Evolutionary conservation across 768 basidiomycete genomes (phyloP), one percentile per base, ranked within the genome.

Genomic region (Suillus fuscotomentosus): DNA sequence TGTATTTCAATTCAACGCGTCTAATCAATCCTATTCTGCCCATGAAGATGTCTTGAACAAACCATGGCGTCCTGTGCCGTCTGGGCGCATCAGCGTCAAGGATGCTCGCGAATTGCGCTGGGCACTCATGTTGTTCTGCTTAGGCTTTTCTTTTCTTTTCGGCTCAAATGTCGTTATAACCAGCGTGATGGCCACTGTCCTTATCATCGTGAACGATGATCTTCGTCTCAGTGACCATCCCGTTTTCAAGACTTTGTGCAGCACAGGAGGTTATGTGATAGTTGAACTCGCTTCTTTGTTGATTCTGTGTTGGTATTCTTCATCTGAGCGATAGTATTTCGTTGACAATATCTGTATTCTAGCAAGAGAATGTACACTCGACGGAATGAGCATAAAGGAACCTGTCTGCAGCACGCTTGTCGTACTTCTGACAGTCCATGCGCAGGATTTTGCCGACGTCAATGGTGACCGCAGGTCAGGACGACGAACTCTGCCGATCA

Each of bases 21-120:
- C 79, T 13, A 77, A 79, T 62, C 80, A 79, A 42, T 65, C 63
- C 9, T 51, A 68, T 13, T 68, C 64, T 15, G 22, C 22, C 22
- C 13, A 71, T 15, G 79, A 80, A 60, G 79, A 80, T 63, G 66
- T 68, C 8, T 45, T 66, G 8, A 79, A 79, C 66, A 75, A 75
- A 63, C 73, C 77, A 11, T 76, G 75, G 75, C 67, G 79, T 8
- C 80, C 81, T 3, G 56, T 81, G 4, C 79, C 81, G 7, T 67
- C 80, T 0, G 70, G 75, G 13, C 72, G 76, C 8, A 71, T 81
- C 14, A 66, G 74, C 5, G 39, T 69, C 11, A 4, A 39, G 4
- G 53, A 68, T 2, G 70, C 77, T 7, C 48, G 63, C 2, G 39
- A 63, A 4, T 65, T 80, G 15, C 77, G 80, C 10, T 80, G 77